phyloP scores from a whole-genome alignment of 192 early-diverging fungal genomes.

The Rhizophagus sp. region DNA sequence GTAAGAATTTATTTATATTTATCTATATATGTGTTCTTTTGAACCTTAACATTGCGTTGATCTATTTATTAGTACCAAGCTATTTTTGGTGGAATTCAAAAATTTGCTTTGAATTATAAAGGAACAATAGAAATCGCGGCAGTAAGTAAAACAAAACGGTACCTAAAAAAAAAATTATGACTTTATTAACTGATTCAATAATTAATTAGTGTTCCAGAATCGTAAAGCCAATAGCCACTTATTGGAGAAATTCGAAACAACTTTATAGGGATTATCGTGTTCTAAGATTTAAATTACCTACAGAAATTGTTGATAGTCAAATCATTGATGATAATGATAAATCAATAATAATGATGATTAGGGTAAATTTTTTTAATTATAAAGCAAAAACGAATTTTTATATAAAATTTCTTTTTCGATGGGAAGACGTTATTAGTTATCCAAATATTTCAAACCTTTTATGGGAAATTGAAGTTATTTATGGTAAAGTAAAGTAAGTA shows the following conservation, averaged over 20 bases:
- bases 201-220: background rate
- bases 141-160: background rate
- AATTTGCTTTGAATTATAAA: background rate
- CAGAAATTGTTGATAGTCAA: background rate
- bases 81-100: background rate
- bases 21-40: background rate
- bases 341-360: background rate
- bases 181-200: background rate
- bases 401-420: background rate
- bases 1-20: background rate
- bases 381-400: background rate
- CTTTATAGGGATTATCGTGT: background rate
- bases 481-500: background rate
- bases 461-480: background rate
- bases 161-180: background rate
- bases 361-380: background rate
- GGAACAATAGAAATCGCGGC: background rate
- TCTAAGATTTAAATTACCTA: slow-evolving; percentile 10
- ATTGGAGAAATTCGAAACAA: slow-evolving; percentile 4
- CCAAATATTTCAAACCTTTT: background rate
- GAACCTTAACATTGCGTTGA: background rate
- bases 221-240: background rate
- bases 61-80: background rate
- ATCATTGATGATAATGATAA: background rate
- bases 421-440: background rate